Evolutionary conservation across 2,329 filamentous ascomycete species (phyloP).

Genomic region (Calonectria ilicicola): DNA sequence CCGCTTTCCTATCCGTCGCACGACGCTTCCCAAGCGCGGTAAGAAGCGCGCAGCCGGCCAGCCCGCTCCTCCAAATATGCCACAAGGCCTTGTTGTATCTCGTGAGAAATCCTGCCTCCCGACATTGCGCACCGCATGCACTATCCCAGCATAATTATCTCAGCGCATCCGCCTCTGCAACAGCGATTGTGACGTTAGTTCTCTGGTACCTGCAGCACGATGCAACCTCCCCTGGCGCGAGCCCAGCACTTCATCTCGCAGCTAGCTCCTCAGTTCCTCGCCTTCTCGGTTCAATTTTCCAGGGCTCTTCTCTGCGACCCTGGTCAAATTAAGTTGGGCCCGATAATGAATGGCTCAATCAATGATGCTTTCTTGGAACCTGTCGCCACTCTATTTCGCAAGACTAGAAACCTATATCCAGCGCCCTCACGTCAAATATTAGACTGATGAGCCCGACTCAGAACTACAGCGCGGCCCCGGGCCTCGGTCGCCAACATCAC

Average conservation of each 20-base stretch:
- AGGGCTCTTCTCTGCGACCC: not conserved
- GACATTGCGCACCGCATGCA: not conserved
- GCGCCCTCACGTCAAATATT: constrained; percentile 5
- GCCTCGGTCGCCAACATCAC: not conserved
- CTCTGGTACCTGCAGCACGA: constrained; percentile 40
- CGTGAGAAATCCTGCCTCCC: not conserved
- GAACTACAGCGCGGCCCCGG: not conserved
- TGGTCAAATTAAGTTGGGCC: not conserved
- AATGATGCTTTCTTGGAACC: not conserved
- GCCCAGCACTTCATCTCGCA: constrained; percentile 7
- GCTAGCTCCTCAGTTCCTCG: constrained; percentile 1
- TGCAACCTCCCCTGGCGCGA: constrained; percentile 29
- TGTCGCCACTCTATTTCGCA: not conserved
- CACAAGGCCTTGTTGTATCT: not conserved
- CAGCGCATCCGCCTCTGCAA: constrained; percentile 1
- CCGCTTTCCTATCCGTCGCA: constrained; percentile 36
- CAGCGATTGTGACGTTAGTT: constrained; percentile 13
- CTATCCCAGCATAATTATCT: not conserved
- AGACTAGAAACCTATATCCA: constrained; percentile 23
- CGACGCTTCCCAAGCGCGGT: constrained; percentile 34
- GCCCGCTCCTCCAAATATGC: not conserved
- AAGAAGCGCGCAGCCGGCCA: constrained; percentile 26
- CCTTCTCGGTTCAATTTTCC: not conserved
- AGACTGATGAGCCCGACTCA: not conserved
- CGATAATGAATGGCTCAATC: not conserved